Base-by-base conservation (phyloP, 2,329 filamentous ascomycete species). In the Niveomyces coronatus region DNA sequence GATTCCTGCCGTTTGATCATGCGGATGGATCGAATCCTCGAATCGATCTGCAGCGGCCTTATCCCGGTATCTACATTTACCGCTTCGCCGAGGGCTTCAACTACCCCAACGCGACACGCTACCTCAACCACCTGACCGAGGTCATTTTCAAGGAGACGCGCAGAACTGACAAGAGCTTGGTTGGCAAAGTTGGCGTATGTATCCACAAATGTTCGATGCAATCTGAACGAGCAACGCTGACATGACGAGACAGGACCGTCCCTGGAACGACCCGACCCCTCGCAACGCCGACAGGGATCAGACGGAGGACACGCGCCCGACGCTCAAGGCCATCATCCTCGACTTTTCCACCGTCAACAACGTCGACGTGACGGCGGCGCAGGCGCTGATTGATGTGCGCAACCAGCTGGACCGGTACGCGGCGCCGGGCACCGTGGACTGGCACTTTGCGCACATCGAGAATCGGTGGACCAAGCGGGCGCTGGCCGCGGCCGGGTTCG, bases 41-140 rank as follows among this genome's bases (percentile, higher is more conserved):
- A 18, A 70, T 96, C 32, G 71, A 82, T 9, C 68, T 94, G n/a
- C 70, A 84, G 44, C 76, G 76, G 39, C 88, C 91, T 1, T 85
- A 91, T 51, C 89, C 89, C 0, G 91, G 91, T 37, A 74, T 98
- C 47, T 94, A 96, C 62, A 94, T 96, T 53, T 96, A 94, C 65
- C 79, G 89, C 31, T 95, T 94, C 60, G 79, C 83, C 0, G 89
- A 96, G 63, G 85, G 88, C 30, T 94, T 94, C 70, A 94, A 91
- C 62, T 98, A 96, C 53, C 86, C 89, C 43, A 98, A 94, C 50
- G 87, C 87, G 15, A 85, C 85, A 52, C 80, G 85, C 55, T 87
- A 93, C 46, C 75, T 94, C 40, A 87, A 95, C 52, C 76, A 85
- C 52, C 68, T 94, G 35, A 74, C 77, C 3, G 62, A 70, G 15